phyloP scores from a whole-genome alignment of 2,329 filamentous ascomycete species.

The Hymenoscyphus albidus region DNA sequence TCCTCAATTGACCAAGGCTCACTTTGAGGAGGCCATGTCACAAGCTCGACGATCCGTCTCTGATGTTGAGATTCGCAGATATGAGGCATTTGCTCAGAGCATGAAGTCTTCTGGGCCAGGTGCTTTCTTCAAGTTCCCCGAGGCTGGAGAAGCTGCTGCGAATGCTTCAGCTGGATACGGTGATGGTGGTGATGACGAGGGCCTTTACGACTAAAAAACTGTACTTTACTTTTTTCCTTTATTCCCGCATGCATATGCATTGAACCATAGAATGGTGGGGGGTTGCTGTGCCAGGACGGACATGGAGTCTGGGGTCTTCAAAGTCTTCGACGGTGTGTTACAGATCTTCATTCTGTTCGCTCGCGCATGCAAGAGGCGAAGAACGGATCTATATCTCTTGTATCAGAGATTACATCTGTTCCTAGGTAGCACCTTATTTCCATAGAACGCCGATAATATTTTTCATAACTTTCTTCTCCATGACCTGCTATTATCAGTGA shows the following conservation, averaged over 20 bases:
- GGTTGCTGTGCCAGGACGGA: conserved; percentile 10
- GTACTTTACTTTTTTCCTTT: conserved; percentile 31
- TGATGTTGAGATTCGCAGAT: conserved; percentile 95
- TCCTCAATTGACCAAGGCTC: conserved; percentile 88
- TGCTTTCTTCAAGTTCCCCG: conserved; percentile 96
- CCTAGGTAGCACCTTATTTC: conserved; percentile 1
- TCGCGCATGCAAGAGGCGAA: conserved; percentile 1
- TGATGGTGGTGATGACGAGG: conserved; percentile 88
- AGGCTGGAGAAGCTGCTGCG: conserved; percentile 60
- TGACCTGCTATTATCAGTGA: neutral
- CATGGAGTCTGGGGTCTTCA: conserved; percentile 11
- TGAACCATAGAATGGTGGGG: conserved; percentile 17
- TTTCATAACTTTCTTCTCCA: neutral
- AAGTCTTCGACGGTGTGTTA: conserved; percentile 4
- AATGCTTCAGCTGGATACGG: conserved; percentile 69
- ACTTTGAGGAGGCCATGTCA: conserved; percentile 99
- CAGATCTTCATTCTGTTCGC: conserved; percentile 8
- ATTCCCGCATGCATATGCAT: conserved; percentile 19
- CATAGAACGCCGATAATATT: conserved; percentile 4
- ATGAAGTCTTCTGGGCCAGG: conserved; percentile 98
- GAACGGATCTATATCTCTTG: conserved; percentile 1
- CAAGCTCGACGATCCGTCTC: conserved; percentile 89
- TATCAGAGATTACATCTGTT: conserved; percentile 6
- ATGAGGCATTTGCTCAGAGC: conserved; percentile 97
- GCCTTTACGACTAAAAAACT: conserved; percentile 80